These are phyloP conservation scores for Trichoderma orchidacearum DNA, from an alignment of 495 filamentous ascomycete genomes.

Conservation along the genomic window DNA sequence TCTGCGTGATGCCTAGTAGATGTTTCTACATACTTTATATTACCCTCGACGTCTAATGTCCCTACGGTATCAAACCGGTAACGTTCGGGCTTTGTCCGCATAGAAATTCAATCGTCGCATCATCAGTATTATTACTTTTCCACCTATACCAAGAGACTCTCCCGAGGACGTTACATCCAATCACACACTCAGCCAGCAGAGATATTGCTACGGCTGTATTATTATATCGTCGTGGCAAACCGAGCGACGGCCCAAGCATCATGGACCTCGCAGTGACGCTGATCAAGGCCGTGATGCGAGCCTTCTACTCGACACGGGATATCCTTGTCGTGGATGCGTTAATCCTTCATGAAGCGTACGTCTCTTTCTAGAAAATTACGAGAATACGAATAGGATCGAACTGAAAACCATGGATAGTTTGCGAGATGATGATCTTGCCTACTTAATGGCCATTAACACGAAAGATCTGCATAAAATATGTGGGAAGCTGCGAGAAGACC, in stretches of 20 bases:
- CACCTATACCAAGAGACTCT: too few species aligned
- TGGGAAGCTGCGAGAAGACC: constrained; percentile 69
- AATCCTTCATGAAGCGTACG: constrained; percentile 76
- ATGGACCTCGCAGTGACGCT: constrained; percentile 29
- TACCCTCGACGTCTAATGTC: too few species aligned
- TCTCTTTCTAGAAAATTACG: constrained; percentile 4
- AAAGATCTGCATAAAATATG: constrained; percentile 85
- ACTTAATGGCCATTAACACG: constrained; percentile 69
- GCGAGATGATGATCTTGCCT: constrained; percentile 75
- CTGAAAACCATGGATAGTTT: constrained; percentile 38
- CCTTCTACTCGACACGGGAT: constrained; percentile 85
- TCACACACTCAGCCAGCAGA: background rate
- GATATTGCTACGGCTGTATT: background rate
- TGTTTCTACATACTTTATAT: too few species aligned
- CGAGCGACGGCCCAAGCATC: background rate
- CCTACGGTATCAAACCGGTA: too few species aligned
- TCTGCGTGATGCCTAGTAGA: too few species aligned
- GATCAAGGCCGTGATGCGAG: constrained; percentile 74
- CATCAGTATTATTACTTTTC: too few species aligned
- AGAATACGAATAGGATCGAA: background rate
- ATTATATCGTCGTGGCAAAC: background rate
- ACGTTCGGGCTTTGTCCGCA: too few species aligned
- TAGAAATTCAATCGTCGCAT: too few species aligned
- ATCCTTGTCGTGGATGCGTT: constrained; percentile 87
- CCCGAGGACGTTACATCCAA: too few species aligned